Conservation (phyloP, 176 grass and related monocot genomes). For the Rhynchospora pubera region DNA sequence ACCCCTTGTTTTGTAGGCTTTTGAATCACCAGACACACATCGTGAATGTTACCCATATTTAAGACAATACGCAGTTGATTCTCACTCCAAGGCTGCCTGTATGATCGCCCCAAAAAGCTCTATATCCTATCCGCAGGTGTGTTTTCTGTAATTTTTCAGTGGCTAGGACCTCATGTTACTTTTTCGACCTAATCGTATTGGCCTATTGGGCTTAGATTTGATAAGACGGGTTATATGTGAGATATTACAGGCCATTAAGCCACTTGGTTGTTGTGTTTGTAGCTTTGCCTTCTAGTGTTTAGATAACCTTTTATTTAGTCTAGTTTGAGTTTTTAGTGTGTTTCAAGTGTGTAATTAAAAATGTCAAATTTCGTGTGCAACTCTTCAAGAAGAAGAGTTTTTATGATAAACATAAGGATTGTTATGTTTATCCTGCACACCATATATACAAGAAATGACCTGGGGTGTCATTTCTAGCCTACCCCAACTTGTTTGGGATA, state of each 20-base stretch:
- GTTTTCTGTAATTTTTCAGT: conserved; percentile 10
- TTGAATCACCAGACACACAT: conserved; percentile 90
- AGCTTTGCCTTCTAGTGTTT: no score
- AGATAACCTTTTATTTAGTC: background rate
- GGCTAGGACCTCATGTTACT: background rate
- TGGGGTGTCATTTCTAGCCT: no score
- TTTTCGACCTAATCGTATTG: background rate
- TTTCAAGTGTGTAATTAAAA: no score
- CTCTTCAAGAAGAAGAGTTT: no score
- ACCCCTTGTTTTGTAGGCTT: conserved; percentile 44
- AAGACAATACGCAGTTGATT: conserved; percentile 69
- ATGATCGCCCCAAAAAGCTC: conserved; percentile 71
- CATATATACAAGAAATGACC: no score
- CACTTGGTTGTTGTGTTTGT: background rate
- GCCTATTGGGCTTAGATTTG: background rate
- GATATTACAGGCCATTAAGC: background rate
- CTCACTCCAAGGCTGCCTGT: conserved; percentile 70
- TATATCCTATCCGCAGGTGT: conserved; percentile 92
- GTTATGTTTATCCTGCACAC: no score
- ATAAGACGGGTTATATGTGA: background rate
- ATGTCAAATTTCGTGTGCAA: no score
- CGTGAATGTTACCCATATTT: conserved; percentile 58
- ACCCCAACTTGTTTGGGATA: no score
- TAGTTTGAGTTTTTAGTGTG: no score
- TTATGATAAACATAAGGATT: no score